Base-by-base conservation (phyloP, 768 basidiomycete species). In the Suillus brevipes region DNA sequence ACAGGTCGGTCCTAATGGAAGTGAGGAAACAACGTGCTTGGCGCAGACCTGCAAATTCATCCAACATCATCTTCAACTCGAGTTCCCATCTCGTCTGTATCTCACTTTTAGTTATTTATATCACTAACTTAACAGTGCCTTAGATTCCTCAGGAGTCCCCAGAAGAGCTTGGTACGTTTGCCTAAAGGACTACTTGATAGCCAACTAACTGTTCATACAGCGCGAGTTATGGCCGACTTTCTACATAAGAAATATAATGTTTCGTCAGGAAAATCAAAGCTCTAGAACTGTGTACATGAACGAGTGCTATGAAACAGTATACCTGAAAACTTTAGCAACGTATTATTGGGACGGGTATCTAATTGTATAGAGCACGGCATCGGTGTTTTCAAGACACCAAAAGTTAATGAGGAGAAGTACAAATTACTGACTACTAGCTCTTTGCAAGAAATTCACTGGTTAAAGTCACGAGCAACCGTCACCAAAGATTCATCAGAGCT, bases 111-210 rank as follows among this genome's bases (percentile, higher is more conserved):
- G 10, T 38, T 37, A 1, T 31, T 13, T 34, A 6, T 9, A 49
- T 45, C 23, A 23, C 18, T 64, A 8, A 34, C 9, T 37, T 20
- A 14, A 47, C 31, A 37, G 63, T 40, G 4, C 12, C 23, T 53
- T 43, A 75, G 75, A 68, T 75, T 36, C 71, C 68, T 5, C 75
- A 75, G 28, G 74, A 77, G 45, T 73, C 71, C 4, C 75, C 75
- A 9, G n/a, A 64, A 28, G 72, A 74, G 34, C 71, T 77, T 14
- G 75, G 75, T 75, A 18, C 9, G 75, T 66, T 57, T 4, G 3
- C 4, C 5, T 18, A 57, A 23, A 14, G 16, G 14, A 57, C 2
- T 8, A 2, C 9, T 57, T 16, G 37, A 25, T 57, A 18, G 16
- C 14, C 2, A 57, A 25, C 37, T 57, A 38, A 57, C 23, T 25